Conservation (phyloP, 768 basidiomycete genomes). For the Kwoniella pini region DNA sequence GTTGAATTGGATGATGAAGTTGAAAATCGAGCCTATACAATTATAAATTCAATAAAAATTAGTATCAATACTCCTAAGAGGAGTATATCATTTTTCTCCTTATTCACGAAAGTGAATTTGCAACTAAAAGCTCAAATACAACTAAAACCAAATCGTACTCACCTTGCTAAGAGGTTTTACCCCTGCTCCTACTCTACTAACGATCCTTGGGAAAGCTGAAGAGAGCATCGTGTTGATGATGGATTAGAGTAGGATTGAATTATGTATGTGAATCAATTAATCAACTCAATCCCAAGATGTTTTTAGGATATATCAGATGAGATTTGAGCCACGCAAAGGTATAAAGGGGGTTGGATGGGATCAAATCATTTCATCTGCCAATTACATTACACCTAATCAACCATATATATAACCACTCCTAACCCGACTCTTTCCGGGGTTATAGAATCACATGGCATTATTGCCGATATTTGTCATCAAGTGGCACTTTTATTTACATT, state of each 20-base stretch:
- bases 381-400: slow-evolving; percentile 5
- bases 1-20: slow-evolving; percentile 24
- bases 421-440: neutral
- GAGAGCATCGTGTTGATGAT: slow-evolving; percentile 26
- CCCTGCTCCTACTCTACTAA: slow-evolving; percentile 25
- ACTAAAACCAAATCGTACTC: slow-evolving; percentile 6
- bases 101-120: too few relatives aligned
- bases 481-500: neutral
- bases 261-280: too few relatives aligned
- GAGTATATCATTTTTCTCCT: too few relatives aligned
- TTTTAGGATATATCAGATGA: neutral
- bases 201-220: slow-evolving; percentile 35
- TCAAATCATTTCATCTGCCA: slow-evolving; percentile 7
- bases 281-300: too few relatives aligned
- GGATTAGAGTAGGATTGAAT: neutral
- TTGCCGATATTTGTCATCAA: neutral
- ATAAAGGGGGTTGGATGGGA: too few relatives aligned
- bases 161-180: slow-evolving; percentile 25
- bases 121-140: too few relatives aligned
- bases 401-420: neutral
- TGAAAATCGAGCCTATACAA: slow-evolving; percentile 38
- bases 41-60: too few relatives aligned
- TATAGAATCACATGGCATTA: neutral
- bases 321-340: neutral
- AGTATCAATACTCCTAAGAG: too few relatives aligned